Conservation (phyloP, 495 filamentous ascomycete genomes). For the Venustampulla echinocandica region DNA sequence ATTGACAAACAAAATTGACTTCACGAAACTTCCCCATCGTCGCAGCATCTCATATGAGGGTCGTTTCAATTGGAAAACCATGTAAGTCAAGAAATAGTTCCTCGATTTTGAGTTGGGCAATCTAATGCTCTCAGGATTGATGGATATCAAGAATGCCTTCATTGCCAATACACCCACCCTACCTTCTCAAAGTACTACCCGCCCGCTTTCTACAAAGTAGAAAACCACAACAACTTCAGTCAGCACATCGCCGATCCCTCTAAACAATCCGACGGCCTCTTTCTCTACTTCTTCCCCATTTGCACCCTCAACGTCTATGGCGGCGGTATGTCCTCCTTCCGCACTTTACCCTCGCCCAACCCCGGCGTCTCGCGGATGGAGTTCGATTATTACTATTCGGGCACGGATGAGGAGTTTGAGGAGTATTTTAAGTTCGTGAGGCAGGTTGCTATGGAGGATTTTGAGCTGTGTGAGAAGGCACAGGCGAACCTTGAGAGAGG, state of each 20-base stretch:
- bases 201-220: slow-evolving; percentile 48
- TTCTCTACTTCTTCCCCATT: slow-evolving; percentile 55
- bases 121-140: slow-evolving; percentile 37
- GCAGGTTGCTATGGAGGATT: slow-evolving; percentile 53
- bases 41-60: slow-evolving; percentile 50
- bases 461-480: slow-evolving; percentile 50
- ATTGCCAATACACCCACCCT: slow-evolving; percentile 56
- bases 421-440: slow-evolving; percentile 50
- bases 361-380: slow-evolving; percentile 51
- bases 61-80: slow-evolving; percentile 57
- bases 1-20: slow-evolving; percentile 43
- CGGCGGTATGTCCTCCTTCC: slow-evolving; percentile 51
- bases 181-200: slow-evolving; percentile 52
- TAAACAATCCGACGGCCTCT: slow-evolving; percentile 30
- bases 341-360: slow-evolving; percentile 45
- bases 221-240: slow-evolving; percentile 49
- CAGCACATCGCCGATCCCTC: slow-evolving; percentile 50
- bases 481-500: slow-evolving; percentile 47
- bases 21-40: slow-evolving; percentile 46
- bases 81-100: slow-evolving; percentile 28
- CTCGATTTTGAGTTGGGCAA: not conserved
- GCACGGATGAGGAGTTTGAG: slow-evolving; percentile 47
- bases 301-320: slow-evolving; percentile 55
- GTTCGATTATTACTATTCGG: slow-evolving; percentile 52
- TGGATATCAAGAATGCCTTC: slow-evolving; percentile 54